Conservation (phyloP, 2,329 filamentous ascomycete species). For the Calonectria crousiana region DNA sequence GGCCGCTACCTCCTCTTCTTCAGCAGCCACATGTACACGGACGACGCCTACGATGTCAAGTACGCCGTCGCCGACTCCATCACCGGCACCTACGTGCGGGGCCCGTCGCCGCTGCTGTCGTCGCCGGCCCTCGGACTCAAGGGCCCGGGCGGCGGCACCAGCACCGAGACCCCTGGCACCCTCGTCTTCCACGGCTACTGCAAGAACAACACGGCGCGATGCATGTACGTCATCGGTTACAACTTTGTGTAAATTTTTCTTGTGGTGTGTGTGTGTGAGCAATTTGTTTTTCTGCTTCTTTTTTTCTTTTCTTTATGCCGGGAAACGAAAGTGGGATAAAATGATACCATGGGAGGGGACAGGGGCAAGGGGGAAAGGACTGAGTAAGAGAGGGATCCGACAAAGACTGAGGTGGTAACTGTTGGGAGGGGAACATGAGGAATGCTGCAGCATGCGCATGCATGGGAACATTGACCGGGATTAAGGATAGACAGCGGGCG, state of each 20-base stretch:
- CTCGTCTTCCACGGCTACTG: slow-evolving; percentile 55
- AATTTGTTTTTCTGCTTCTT: neutral
- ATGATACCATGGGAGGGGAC: neutral
- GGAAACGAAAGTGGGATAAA: slow-evolving; percentile 2
- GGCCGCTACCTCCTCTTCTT: slow-evolving; percentile 72
- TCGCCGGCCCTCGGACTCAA: slow-evolving; percentile 53
- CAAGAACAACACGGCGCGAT: slow-evolving; percentile 42
- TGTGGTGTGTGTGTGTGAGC: neutral
- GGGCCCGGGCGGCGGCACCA: slow-evolving; percentile 57
- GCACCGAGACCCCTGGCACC: slow-evolving; percentile 45
- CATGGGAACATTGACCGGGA: neutral
- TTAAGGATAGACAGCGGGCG: slow-evolving; percentile 5
- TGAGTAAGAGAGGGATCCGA: neutral
- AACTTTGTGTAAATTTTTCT: slow-evolving; percentile 20
- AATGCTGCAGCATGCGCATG: neutral
- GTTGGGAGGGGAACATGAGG: neutral
- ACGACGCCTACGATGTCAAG: slow-evolving; percentile 67
- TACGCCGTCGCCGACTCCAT: slow-evolving; percentile 63
- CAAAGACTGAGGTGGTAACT: neutral
- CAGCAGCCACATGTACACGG: slow-evolving; percentile 70
- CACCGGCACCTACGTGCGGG: slow-evolving; percentile 53
- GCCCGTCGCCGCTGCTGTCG: slow-evolving; percentile 47
- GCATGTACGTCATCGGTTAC: slow-evolving; percentile 51
- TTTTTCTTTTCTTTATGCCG: neutral
- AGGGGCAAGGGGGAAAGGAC: neutral